A percentile compares a stretch with the other conserved stretches of the same genome.
These are phyloP conservation scores for Lentinula raphanica DNA, from an alignment of 768 basidiomycete species.

Conservation along the genomic window DNA sequence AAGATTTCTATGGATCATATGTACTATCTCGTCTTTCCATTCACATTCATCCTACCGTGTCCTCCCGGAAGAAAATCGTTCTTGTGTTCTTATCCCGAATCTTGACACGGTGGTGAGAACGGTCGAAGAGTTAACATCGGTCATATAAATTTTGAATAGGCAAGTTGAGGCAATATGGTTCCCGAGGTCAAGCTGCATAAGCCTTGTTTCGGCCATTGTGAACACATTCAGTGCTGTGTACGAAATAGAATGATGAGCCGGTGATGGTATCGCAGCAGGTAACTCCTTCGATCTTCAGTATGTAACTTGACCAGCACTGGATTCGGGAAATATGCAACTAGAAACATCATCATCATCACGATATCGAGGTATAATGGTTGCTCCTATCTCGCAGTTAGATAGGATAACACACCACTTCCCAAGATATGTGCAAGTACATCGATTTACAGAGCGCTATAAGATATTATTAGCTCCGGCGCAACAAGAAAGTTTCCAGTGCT, in stretches of 20 bases:
- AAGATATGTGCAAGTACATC: no score
- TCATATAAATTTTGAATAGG: background rate
- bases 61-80: background rate
- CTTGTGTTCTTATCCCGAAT: background rate
- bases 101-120: background rate
- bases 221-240: background rate
- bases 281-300: no score
- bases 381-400: no score
- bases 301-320: no score
- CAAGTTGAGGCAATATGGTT: background rate
- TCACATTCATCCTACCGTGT: background rate
- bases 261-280: no score
- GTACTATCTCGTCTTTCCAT: background rate
- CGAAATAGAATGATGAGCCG: no score
- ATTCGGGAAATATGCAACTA: no score
- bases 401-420: no score
- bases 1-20: background rate
- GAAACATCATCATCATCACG: no score
- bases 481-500: background rate
- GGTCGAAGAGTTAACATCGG: background rate
- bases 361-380: no score
- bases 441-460: no score
- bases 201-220: background rate
- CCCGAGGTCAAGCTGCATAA: background rate
- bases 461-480: background rate